Conservation (phyloP, 352 stramenopile genomes). For the Pythium dissotocum region DNA sequence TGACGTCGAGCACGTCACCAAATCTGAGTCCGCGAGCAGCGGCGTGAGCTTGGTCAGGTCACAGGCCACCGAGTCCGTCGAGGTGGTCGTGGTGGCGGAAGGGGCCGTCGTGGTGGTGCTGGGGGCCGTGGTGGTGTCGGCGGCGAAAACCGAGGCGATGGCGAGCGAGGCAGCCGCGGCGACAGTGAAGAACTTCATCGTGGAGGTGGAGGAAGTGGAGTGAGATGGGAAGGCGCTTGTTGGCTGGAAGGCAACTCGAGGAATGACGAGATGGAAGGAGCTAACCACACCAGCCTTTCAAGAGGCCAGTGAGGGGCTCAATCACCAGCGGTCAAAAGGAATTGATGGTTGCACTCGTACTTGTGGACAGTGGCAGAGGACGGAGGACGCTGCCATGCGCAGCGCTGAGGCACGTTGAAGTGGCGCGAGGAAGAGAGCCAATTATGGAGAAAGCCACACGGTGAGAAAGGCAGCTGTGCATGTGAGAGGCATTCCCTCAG, state of each 20-base stretch:
- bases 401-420: not conserved
- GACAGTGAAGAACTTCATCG: conserved; percentile 9
- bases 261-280: conserved; percentile 4
- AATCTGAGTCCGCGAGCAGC: conserved; percentile 17
- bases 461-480: not conserved
- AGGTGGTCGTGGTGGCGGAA: not conserved
- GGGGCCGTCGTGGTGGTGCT: too few species aligned
- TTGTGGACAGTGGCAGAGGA: not conserved
- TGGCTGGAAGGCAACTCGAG: conserved; percentile 5
- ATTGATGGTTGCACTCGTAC: too few species aligned
- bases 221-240: not conserved
- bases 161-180: not conserved
- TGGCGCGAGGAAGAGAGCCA: conserved; percentile 2
- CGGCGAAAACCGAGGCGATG: conserved; percentile 1
- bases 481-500: too few species aligned
- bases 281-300: too few species aligned
- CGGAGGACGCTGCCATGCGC: not conserved
- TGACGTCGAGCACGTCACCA: conserved; percentile 13
- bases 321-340: too few species aligned
- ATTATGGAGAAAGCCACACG: not conserved
- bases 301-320: too few species aligned
- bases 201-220: not conserved
- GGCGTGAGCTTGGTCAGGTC: conserved; percentile 6
- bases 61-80: not conserved
- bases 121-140: not conserved